Base-by-base conservation (phyloP, 169 alveolate genomes). In the Plasmodium berghei region DNA sequence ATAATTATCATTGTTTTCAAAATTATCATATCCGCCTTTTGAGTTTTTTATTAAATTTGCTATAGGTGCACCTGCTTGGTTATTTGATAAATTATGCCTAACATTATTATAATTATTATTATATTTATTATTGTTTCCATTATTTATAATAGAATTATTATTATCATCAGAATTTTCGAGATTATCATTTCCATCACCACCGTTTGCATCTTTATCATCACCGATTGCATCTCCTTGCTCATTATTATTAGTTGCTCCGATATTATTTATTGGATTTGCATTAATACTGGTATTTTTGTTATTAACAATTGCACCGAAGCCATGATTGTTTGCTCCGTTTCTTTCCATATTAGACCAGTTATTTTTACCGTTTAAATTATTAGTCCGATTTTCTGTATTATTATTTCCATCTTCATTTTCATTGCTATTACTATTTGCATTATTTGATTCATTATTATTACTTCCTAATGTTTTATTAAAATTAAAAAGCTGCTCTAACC, bases 401-500 rank as follows among this genome's bases (percentile, higher is more conserved):
- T 6, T 63, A 4, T 16, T 22, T 24, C 20, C 1, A 28, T 55
- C 34, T 1, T 63, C 64, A 40, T 12, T 9, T 0, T 16, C 42
- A 54, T 24, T 40, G 12, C 40, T 55, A 22, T 12, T 58, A 40
- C 42, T 54, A 9, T 20, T 18, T 24, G 55, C 61, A 64, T 42
- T 66, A 45, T n/a, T 52, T 14, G 10, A 22, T 20, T 18, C 54
- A 9, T 28, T 26, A 14, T 73, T 4, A 20, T 58, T 28, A 22
- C 4, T 64, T 5, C 26, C 48, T 64, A 87, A 77, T 4, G 64
- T 71, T 22, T 67, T 72, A 52, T 77, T 87, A 48, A 72, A 77
- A 59, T 72, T 45, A 59, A 72, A 67, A 5, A 87, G 73, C 20
- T 77, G 89, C n/a, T 77, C 87, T 67, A 87, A 16, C 90, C 89